Evolutionary conservation across 345 rosid species (phyloP).

Genomic region (Ceriops tagal): DNA sequence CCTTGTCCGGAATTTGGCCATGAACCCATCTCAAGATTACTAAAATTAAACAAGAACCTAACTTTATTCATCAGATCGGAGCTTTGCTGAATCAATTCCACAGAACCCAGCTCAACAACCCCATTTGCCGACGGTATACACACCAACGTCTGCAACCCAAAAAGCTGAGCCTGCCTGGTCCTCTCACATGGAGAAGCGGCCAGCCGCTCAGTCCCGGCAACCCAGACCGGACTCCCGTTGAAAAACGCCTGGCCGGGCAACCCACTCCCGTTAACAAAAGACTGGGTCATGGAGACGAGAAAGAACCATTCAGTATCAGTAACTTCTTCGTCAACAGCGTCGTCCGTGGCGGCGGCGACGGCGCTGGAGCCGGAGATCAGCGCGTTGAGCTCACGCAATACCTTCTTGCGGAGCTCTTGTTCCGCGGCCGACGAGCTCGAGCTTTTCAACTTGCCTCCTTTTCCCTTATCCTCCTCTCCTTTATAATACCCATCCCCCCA

Average conservation of each 20-base stretch:
- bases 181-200: constrained; percentile 62
- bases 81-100: constrained; percentile 61
- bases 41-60: constrained; percentile 56
- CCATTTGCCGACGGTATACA: constrained; percentile 77
- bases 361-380: constrained; percentile 58
- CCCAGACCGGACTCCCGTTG: constrained; percentile 56
- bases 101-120: constrained; percentile 86
- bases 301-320: constrained; percentile 98
- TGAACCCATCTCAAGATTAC: constrained; percentile 47
- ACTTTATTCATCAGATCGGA: constrained; percentile 76
- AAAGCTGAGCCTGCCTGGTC: constrained; percentile 64
- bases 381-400: constrained; percentile 75
- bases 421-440: constrained; percentile 44
- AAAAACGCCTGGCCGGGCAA: constrained; percentile 76
- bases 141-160: constrained; percentile 75
- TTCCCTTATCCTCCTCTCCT: constrained; percentile 69
- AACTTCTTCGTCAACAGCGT: constrained; percentile 82
- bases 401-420: constrained; percentile 79
- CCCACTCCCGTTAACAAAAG: constrained; percentile 60
- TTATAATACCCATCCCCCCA: constrained; percentile 98
- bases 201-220: constrained; percentile 57
- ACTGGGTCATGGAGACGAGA: constrained; percentile 83
- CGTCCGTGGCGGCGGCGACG: constrained; percentile 34
- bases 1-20: constrained; percentile 70
- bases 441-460: constrained; percentile 26